Evolutionary conservation across 192 early-diverging fungal species (phyloP).

Genomic region (Coemansia sp.): DNA sequence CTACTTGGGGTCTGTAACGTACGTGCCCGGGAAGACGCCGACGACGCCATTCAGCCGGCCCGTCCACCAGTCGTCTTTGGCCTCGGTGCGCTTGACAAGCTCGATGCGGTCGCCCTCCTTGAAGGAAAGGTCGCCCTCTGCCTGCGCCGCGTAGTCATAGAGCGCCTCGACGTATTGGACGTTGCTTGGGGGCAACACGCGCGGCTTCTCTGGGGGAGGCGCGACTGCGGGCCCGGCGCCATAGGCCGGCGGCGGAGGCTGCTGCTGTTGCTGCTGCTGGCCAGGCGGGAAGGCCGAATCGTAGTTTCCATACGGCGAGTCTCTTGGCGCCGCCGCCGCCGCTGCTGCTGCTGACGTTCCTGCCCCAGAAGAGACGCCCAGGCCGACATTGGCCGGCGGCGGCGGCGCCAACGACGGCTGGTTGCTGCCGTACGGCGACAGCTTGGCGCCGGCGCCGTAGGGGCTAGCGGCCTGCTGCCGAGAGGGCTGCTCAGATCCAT

Average conservation of each 20-base stretch:
- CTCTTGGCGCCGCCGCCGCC: neutral
- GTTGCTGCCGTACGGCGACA: constrained; percentile 20
- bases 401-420: constrained; percentile 8
- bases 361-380: neutral
- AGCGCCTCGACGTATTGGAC: constrained; percentile 62
- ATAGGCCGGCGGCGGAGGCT: constrained; percentile 13
- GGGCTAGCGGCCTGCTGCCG: constrained; percentile 9
- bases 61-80: constrained; percentile 79
- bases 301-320: constrained; percentile 22
- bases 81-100: constrained; percentile 58
- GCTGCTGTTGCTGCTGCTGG: constrained; percentile 7
- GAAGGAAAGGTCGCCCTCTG: constrained; percentile 70
- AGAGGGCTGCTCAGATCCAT: neutral
- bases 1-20: constrained; percentile 39
- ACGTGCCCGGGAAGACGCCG: constrained; percentile 74
- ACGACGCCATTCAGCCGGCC: constrained; percentile 59
- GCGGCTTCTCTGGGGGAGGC: constrained; percentile 16
- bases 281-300: constrained; percentile 14
- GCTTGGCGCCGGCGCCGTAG: neutral
- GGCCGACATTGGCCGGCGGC: neutral
- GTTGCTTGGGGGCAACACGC: constrained; percentile 15
- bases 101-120: constrained; percentile 68
- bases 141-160: constrained; percentile 76
- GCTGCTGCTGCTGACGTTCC: neutral
- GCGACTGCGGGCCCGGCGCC: constrained; percentile 15